Evolutionary conservation across 1,284 basidiomycete genomes (phyloP), one percentile per base, ranked within the genome.

Genomic region (Melanopsichium pennsylvanicum): DNA sequence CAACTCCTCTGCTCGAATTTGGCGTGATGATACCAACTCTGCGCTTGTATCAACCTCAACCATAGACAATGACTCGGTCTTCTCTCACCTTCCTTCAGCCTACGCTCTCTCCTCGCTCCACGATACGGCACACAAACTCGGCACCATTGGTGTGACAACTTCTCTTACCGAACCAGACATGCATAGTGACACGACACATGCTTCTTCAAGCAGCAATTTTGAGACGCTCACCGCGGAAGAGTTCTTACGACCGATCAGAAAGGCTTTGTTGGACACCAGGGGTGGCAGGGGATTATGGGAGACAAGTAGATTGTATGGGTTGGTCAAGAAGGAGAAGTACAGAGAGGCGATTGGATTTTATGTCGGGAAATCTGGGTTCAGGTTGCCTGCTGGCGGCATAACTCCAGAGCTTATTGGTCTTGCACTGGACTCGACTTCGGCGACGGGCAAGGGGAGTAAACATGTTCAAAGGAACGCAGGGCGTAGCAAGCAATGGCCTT

Each of bases 401-500:
- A 45, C 47, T 3, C 41, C 6, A 19, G 52, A 57, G 32, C 48
- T 70, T 0, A 25, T 60, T 1, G 34, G 42, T 0, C 31, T 60
- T 2, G 52, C 48, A 27, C 39, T 59, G 7, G 55, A 42, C 19
- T 46, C n/a, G n/a, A n/a, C n/a, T n/a, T n/a, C n/a, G n/a, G n/a
- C n/a, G n/a, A n/a, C n/a, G n/a, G n/a, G n/a, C n/a, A n/a, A n/a
- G n/a, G n/a, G n/a, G n/a, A n/a, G n/a, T n/a, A n/a, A n/a, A n/a
- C n/a, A n/a, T n/a, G n/a, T n/a, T n/a, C n/a, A n/a, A n/a, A n/a
- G n/a, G n/a, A n/a, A n/a, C n/a, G n/a, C n/a, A n/a, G n/a, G n/a
- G 8, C n/a, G 48, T 5, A 62, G 61, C n/a, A 57, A 43, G 21
- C 44, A 45, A n/a, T 70, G 61, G 68, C 68, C 68, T 0, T 58